Evolutionary conservation across 2,329 filamentous ascomycete genomes (phyloP).

Genomic region (Trichoderma sp.): DNA sequence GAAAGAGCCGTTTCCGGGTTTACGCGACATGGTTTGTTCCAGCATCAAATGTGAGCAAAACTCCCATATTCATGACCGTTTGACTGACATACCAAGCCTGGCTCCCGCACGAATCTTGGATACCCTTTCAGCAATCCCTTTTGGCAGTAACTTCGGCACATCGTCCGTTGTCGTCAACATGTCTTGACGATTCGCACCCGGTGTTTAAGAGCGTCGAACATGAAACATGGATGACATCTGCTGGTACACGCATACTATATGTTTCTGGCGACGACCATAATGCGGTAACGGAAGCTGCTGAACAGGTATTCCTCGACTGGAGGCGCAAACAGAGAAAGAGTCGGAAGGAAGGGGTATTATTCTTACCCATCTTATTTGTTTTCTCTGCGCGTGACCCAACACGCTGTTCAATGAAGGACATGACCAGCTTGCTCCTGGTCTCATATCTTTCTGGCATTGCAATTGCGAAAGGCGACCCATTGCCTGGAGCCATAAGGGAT

Average conservation of each 20-base stretch:
- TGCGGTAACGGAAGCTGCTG: not conserved
- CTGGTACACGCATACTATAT: not conserved
- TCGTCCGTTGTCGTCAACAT: not conserved
- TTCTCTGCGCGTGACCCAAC: not conserved
- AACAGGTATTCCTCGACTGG: not conserved
- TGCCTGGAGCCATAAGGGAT: not conserved
- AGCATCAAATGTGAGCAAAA: not conserved
- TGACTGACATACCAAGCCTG: not conserved
- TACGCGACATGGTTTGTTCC: not conserved
- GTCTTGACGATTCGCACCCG: not conserved
- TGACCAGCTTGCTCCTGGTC: not conserved
- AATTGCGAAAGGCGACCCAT: not conserved
- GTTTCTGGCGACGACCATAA: not conserved
- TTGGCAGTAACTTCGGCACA: not conserved
- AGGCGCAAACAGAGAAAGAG: not conserved
- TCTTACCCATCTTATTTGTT: not conserved
- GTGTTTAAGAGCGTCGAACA: not conserved
- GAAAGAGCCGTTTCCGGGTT: not conserved
- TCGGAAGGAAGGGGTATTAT: not conserved
- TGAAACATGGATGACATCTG: not conserved
- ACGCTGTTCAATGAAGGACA: not conserved
- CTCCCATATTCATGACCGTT: not conserved
- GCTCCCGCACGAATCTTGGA: not conserved
- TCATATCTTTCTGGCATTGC: not conserved
- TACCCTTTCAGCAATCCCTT: not conserved